Conservation (phyloP, 495 filamentous ascomycete species). For the Trichoderma erinaceum region DNA sequence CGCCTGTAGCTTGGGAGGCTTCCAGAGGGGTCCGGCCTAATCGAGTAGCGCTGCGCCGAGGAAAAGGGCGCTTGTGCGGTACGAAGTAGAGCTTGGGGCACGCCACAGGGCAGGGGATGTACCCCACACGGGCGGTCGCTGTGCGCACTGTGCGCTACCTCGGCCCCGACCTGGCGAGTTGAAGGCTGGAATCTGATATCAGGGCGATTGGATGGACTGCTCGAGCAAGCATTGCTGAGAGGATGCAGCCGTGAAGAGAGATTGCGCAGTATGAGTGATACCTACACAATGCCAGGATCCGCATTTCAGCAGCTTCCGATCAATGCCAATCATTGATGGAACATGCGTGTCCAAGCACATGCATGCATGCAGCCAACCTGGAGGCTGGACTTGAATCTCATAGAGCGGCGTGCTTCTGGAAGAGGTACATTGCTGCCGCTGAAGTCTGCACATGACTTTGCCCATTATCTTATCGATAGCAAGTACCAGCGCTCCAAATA, state of each 20-base stretch:
- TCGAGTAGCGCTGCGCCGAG: conserved; percentile 2
- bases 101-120: neutral
- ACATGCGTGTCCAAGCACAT: too few relatives aligned
- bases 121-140: conserved; percentile 5
- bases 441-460: neutral
- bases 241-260: too few relatives aligned
- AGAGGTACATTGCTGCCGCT: neutral
- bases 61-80: neutral
- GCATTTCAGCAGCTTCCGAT: neutral
- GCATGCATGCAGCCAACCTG: too few relatives aligned
- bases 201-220: neutral
- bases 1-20: neutral
- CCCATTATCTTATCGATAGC: neutral
- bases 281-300: neutral
- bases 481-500: neutral
- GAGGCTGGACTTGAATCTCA: too few relatives aligned
- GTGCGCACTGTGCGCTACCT: conserved; percentile 11
- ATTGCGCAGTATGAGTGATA: too few relatives aligned
- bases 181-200: neutral
- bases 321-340: too few relatives aligned
- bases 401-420: too few relatives aligned
- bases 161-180: neutral
- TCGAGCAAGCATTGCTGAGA: too few relatives aligned
- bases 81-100: neutral
- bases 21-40: conserved; percentile 3